Evolutionary conservation across 2,329 filamentous ascomycete species (phyloP), one percentile per base, ranked within the genome.

Genomic region (Verticillium alfalfae): DNA sequence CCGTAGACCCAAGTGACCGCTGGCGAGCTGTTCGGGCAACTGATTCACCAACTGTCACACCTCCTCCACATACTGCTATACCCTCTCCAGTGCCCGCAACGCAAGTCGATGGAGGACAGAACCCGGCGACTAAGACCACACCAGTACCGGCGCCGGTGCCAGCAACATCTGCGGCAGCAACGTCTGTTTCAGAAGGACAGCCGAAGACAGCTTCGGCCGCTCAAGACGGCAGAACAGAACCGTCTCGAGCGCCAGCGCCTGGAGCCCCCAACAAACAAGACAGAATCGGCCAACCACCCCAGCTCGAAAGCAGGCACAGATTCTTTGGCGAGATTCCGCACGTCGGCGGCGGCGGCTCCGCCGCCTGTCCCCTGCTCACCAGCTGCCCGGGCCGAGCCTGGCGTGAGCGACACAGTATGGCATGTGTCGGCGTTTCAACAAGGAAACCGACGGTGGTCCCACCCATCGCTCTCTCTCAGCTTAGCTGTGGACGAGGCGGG

Each of bases 11-110:
- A 18, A 31, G 8, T 18, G 63, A 61, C 9, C 62, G 62, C 12
- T 65, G 63, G 63, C 57, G 60, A 18, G 63, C 62, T 18, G 39
- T 65, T 2, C 59, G 63, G 7, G 18, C 57, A 8, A 64, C 63
- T 3, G 45, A 65, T n/a, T 65, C 62, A n/a, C 63, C 63, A 16
- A 37, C 13, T 5, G 49, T 54, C 7, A 34, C 62, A 16, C 54
- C 62, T 15, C 36, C 36, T 9, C 3, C 36, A 13, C 9, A 37
- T 13, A 37, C 36, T 13, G 36, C 36, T 37, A 13, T 13, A 13
- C 36, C 36, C 13, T 10, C 36, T 9, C 36, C 36, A 13, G 36
- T 37, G 36, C 36, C 9, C 2, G 36, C 36, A 31, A 31, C 26
- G 5, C 26, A 5, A 4, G 36, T 8, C 36, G 36, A 37, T 8